A percentile compares a stretch with the other conserved stretches of the same genome.
Conservation (phyloP, 2,329 filamentous ascomycete species). For the Trichoderma koningii region DNA sequence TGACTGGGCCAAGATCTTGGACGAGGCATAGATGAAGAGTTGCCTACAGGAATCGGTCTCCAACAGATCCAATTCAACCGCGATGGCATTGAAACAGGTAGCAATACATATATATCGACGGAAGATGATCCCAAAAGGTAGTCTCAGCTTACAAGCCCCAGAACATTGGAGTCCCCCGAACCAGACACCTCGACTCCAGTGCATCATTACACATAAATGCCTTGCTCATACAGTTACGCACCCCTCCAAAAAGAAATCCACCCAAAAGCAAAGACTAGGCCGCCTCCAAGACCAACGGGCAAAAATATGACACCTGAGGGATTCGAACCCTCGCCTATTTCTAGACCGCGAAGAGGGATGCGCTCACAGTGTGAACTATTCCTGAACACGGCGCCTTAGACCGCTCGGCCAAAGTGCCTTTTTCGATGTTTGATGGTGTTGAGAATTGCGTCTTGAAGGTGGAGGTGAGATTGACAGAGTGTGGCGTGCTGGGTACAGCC, state of each 20-base stretch:
- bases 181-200: too few species aligned
- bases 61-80: too few species aligned
- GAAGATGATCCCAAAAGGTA: too few species aligned
- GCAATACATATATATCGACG: too few species aligned
- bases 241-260: not conserved
- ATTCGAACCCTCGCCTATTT: constrained; percentile 40
- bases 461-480: not conserved
- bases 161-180: too few species aligned
- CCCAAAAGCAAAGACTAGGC: not conserved
- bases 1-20: constrained; percentile 36
- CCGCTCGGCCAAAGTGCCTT: constrained; percentile 36
- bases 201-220: too few species aligned
- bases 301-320: constrained; percentile 37
- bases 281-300: not conserved
- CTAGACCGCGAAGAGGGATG: constrained; percentile 34
- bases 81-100: too few species aligned
- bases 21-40: not conserved
- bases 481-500: too few species aligned
- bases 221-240: too few species aligned
- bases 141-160: too few species aligned
- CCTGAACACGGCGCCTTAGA: constrained; percentile 34
- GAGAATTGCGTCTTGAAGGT: not conserved
- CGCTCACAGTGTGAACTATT: not conserved
- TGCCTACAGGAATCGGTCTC: too few species aligned
- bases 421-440: not conserved